Evolutionary conservation across 139 green algal species (phyloP).

Genomic region (Microglena sp.): DNA sequence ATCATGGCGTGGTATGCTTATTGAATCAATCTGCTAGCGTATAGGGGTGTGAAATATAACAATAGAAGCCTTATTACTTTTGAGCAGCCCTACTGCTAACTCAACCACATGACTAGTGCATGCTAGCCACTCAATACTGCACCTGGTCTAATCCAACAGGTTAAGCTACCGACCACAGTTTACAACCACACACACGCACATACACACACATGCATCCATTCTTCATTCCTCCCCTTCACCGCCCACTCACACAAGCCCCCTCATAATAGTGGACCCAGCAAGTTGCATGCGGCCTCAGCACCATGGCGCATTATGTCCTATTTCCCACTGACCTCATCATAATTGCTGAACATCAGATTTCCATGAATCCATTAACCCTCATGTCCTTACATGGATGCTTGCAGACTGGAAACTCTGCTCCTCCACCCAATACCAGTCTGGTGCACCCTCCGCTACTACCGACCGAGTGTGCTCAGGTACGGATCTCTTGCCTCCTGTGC

Average conservation of each 20-base stretch:
- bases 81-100: background rate
- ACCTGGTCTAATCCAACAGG: background rate
- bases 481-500: no score
- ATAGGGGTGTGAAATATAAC: background rate
- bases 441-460: no score
- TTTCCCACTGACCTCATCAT: background rate
- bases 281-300: background rate
- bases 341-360: background rate
- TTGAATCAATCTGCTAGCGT: background rate
- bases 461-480: no score
- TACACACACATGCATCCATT: conserved; percentile 1
- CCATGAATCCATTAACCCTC: background rate
- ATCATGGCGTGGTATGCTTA: no score
- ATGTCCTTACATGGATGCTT: background rate
- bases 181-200: conserved; percentile 8
- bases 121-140: background rate
- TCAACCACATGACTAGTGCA: background rate
- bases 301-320: background rate
- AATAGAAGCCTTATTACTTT: background rate
- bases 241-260: background rate
- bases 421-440: no score
- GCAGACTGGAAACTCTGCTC: no score
- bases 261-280: background rate
- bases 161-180: background rate
- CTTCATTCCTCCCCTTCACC: background rate